Conservation (phyloP, 164 flowering plant genomes). For the Aristolochia fimbriata region DNA sequence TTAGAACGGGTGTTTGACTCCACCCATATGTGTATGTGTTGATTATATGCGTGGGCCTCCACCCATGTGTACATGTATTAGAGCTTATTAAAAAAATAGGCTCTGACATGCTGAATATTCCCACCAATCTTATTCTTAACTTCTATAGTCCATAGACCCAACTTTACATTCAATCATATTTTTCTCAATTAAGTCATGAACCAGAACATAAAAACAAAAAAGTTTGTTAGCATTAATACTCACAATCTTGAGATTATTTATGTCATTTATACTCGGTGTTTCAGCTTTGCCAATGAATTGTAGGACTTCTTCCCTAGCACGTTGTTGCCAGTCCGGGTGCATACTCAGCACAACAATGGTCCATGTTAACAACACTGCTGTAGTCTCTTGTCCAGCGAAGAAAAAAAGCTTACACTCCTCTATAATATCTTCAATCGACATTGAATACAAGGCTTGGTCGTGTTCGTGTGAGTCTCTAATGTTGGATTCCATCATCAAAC, state of each 20-base stretch:
- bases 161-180: too few relatives aligned
- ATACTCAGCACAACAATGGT: constrained; percentile 26
- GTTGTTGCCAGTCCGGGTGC: constrained; percentile 38
- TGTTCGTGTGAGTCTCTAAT: not conserved
- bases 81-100: too few relatives aligned
- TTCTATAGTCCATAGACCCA: too few relatives aligned
- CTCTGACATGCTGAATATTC: too few relatives aligned
- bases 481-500: constrained; percentile 7
- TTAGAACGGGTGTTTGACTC: too few relatives aligned
- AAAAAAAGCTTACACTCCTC: constrained; percentile 47
- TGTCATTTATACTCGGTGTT: constrained; percentile 15
- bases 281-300: constrained; percentile 14
- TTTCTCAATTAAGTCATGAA: too few relatives aligned
- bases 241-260: constrained; percentile 33
- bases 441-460: not conserved
- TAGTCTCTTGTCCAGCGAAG: constrained; percentile 47
- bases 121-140: too few relatives aligned
- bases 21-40: too few relatives aligned
- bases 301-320: constrained; percentile 42
- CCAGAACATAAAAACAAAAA: not conserved
- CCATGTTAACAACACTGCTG: constrained; percentile 40
- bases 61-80: too few relatives aligned
- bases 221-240: not conserved
- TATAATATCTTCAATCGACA: constrained; percentile 36
- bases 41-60: too few relatives aligned